Conservation (phyloP, 192 early-diverging fungal species). For the Coemansia interrupta region DNA sequence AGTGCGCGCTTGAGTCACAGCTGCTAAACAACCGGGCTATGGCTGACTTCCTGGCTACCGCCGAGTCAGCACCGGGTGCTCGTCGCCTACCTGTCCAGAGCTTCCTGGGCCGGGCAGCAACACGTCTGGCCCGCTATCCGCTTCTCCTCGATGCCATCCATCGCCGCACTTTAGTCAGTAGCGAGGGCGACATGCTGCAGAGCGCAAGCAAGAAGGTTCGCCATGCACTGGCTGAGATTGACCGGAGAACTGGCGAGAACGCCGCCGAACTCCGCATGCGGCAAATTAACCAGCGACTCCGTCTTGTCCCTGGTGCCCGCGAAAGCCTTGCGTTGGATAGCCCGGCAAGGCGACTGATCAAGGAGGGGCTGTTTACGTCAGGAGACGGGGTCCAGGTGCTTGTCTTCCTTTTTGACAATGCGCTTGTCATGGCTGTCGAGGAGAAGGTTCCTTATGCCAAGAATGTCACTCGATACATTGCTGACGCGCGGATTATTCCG, state of each 20-base stretch:
- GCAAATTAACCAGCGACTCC: conserved; percentile 45
- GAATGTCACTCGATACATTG: conserved; percentile 39
- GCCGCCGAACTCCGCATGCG: conserved; percentile 34
- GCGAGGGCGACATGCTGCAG: conserved; percentile 54
- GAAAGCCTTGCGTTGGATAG: conserved; percentile 45
- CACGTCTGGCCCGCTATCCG: conserved; percentile 82
- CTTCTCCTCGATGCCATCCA: conserved; percentile 75
- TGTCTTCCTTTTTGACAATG: conserved; percentile 50
- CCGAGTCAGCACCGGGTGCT: conserved; percentile 69
- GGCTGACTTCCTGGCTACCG: conserved; percentile 71
- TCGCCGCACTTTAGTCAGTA: conserved; percentile 64
- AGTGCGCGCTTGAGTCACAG: conserved; percentile 76
- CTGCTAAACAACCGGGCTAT: conserved; percentile 62
- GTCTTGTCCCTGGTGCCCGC: conserved; percentile 32
- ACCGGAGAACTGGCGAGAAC: conserved; percentile 42
- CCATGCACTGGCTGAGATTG: conserved; percentile 34
- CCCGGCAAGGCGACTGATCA: conserved; percentile 28
- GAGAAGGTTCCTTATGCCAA: conserved; percentile 35
- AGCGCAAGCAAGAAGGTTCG: conserved; percentile 30
- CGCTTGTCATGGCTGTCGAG: conserved; percentile 47
- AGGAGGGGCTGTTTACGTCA: conserved; percentile 34
- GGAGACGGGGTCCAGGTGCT: conserved; percentile 33
- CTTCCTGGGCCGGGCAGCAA: conserved; percentile 83
- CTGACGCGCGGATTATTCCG: conserved; percentile 47
- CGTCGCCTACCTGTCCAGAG: conserved; percentile 80